Conservation (phyloP, 495 filamentous ascomycete species). For the Podospora fimiseda region DNA sequence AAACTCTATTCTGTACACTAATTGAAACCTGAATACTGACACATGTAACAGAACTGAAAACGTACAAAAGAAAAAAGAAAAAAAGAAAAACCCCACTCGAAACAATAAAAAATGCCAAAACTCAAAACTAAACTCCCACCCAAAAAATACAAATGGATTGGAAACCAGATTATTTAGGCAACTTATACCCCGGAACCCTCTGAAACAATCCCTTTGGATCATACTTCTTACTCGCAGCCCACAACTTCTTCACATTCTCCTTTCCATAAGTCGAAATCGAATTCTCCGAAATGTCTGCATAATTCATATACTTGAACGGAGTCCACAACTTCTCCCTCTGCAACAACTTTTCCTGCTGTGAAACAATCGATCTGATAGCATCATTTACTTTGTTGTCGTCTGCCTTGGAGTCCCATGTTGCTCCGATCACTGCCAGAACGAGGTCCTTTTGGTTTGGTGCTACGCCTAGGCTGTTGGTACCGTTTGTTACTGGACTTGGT, state of each 20-base stretch:
- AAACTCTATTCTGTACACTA: too few species aligned
- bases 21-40: too few species aligned
- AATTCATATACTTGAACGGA: background rate
- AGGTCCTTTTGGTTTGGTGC: background rate
- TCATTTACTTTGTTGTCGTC: background rate
- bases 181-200: background rate
- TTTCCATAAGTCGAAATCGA: background rate
- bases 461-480: constrained; percentile 10
- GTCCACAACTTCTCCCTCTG: background rate
- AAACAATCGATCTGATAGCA: background rate
- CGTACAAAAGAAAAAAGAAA: too few species aligned
- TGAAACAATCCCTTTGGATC: background rate
- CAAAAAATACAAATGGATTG: background rate
- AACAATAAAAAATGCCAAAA: too few species aligned
- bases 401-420: background rate
- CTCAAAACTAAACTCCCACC: too few species aligned
- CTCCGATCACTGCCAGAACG: constrained; percentile 5
- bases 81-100: background rate
- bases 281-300: background rate
- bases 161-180: background rate
- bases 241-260: background rate
- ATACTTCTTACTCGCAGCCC: background rate
- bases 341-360: background rate
- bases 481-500: constrained; percentile 11
- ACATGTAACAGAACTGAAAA: too few species aligned